Conservation (phyloP, 1,284 basidiomycete genomes). For the Moesziomyces parantarcticus region DNA sequence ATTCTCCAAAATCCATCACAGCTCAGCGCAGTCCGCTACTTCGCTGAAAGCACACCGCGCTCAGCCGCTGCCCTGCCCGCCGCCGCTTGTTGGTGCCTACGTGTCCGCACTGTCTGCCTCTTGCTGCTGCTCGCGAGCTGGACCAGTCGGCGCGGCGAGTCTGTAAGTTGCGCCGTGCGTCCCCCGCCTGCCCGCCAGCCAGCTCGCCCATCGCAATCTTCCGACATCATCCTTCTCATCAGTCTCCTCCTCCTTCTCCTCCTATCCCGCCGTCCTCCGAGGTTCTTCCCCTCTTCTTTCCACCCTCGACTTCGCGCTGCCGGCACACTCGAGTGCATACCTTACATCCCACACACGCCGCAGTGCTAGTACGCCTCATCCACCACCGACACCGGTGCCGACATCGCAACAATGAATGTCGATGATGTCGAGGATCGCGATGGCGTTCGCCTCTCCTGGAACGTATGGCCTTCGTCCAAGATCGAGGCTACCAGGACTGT, state of each 20-base stretch:
- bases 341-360: not conserved
- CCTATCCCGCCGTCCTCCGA: no score
- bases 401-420: slow-evolving; percentile 52
- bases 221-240: slow-evolving; percentile 13
- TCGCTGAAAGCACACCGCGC: no score
- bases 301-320: slow-evolving; percentile 5
- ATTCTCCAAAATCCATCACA: no score
- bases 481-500: slow-evolving; percentile 98
- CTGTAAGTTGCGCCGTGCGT: slow-evolving; percentile 28
- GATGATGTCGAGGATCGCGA: slow-evolving; percentile 69
- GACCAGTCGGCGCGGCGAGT: not conserved
- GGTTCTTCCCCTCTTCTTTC: not conserved
- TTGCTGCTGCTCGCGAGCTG: no score
- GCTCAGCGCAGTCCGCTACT: no score
- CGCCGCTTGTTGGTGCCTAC: slow-evolving; percentile 4
- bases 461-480: slow-evolving; percentile 96
- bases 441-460: slow-evolving; percentile 79
- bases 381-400: not conserved
- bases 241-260: slow-evolving; percentile 2
- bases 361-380: not conserved
- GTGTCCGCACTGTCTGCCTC: slow-evolving; percentile 14
- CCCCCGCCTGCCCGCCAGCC: no score
- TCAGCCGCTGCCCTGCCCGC: no score
- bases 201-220: slow-evolving; percentile 29
- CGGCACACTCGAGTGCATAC: not conserved